Evolutionary conservation across 2,329 filamentous ascomycete species (phyloP).

Genomic region (Colletotrichum scovillei): DNA sequence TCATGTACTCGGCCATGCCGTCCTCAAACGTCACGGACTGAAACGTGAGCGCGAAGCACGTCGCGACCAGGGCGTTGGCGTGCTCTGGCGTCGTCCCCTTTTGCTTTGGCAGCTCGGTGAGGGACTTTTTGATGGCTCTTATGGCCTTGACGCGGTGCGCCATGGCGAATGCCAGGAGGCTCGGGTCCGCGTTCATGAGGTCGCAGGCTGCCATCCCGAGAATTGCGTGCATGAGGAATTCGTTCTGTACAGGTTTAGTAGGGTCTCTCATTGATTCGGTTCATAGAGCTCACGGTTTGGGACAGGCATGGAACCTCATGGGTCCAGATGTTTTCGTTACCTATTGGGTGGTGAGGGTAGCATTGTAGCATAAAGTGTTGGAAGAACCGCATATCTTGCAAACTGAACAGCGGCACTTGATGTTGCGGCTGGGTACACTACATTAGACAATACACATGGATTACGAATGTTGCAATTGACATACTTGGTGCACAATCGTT

Average conservation of each 20-base stretch:
- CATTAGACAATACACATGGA: background rate
- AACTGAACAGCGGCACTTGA: conserved; percentile 68
- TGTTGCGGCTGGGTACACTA: conserved; percentile 58
- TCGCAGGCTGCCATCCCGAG: conserved; percentile 76
- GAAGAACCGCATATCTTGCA: conserved; percentile 76
- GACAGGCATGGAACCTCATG: conserved; percentile 75
- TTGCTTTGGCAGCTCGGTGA: conserved; percentile 54
- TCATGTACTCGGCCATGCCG: conserved; percentile 70
- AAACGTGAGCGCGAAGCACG: conserved; percentile 69
- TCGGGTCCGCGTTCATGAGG: conserved; percentile 62
- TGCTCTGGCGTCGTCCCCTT: conserved; percentile 59
- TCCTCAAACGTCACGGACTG: conserved; percentile 69
- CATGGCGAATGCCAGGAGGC: conserved; percentile 68
- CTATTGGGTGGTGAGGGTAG: conserved; percentile 73
- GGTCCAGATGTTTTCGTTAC: conserved; percentile 74
- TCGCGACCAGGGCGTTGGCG: conserved; percentile 68
- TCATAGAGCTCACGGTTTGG: conserved; percentile 63
- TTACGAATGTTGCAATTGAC: conserved; percentile 2
- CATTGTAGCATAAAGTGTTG: conserved; percentile 73
- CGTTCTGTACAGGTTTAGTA: conserved; percentile 57
- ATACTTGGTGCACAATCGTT: conserved; percentile 62
- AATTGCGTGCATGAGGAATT: conserved; percentile 78
- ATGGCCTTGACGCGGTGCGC: conserved; percentile 74
- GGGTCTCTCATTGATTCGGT: background rate
- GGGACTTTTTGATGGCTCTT: conserved; percentile 67